phyloP scores from a whole-genome alignment of 495 filamentous ascomycete species.

The Aspergillus heteromorphus region DNA sequence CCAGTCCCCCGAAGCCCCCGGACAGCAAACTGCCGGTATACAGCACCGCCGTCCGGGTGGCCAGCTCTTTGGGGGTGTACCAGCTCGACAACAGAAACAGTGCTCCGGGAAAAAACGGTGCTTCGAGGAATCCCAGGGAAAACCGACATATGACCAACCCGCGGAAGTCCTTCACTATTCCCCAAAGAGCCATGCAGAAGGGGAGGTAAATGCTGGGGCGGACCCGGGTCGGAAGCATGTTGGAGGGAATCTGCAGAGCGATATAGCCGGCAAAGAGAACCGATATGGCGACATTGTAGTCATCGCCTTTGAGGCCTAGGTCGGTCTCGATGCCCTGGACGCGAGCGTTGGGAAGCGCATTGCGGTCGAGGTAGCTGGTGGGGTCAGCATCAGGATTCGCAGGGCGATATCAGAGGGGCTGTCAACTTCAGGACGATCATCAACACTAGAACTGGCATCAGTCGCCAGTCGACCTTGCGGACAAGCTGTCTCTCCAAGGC shows the following conservation, averaged over 20 bases:
- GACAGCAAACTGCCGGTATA: conserved; percentile 49
- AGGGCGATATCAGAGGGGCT: conserved; percentile 33
- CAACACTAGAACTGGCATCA: too few relatives aligned
- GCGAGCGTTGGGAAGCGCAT: conserved; percentile 25
- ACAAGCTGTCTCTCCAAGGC: conserved; percentile 26
- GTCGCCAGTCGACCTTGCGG: conserved; percentile 30
- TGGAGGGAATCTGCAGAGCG: conserved; percentile 54
- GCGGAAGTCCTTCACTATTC: conserved; percentile 24
- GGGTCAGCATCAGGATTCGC: conserved; percentile 23
- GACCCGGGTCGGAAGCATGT: conserved; percentile 49
- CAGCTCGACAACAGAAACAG: conserved; percentile 42
- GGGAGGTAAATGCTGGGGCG: conserved; percentile 29
- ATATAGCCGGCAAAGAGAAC: conserved; percentile 43
- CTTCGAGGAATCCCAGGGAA: not conserved
- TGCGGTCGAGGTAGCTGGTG: conserved; percentile 30
- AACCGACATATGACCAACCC: not conserved
- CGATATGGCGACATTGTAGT: conserved; percentile 27
- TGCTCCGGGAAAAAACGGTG: conserved; percentile 33
- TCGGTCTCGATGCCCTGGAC: conserved; percentile 27
- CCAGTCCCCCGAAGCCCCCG: conserved; percentile 51
- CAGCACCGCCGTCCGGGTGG: conserved; percentile 44
- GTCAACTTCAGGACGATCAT: conserved; percentile 5
- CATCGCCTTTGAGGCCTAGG: conserved; percentile 21
- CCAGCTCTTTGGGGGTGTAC: conserved; percentile 47
- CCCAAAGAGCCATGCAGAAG: conserved; percentile 45